phyloP scores from a whole-genome alignment of 73 alveolate species.

The Uronychia binucleata region DNA sequence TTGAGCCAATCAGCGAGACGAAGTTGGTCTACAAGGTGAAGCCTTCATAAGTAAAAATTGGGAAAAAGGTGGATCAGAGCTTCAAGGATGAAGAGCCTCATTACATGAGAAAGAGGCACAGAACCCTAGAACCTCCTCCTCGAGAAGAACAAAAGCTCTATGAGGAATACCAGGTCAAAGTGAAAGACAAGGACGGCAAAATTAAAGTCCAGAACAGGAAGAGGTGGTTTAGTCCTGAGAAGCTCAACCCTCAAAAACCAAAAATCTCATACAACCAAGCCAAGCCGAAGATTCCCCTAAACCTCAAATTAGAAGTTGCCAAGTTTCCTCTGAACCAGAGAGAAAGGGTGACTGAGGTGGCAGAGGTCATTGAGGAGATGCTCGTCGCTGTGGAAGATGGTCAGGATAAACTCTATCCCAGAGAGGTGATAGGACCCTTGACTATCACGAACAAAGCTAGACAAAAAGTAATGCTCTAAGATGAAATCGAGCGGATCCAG shows the following conservation, averaged over 20 bases:
- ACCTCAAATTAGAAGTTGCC: conserved; percentile 11
- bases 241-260: not conserved
- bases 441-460: conserved; percentile 46
- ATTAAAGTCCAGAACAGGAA: conserved; percentile 1
- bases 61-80: not conserved
- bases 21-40: conserved; percentile 11
- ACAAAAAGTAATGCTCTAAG: not conserved
- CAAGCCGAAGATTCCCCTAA: conserved; percentile 10
- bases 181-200: conserved; percentile 9
- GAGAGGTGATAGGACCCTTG: conserved; percentile 35
- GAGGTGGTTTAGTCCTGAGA: conserved; percentile 2
- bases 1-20: conserved; percentile 28
- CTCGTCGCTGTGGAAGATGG: conserved; percentile 17
- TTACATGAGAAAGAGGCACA: not conserved
- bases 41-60: not conserved
- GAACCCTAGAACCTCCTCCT: conserved; percentile 24
- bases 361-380: conserved; percentile 27
- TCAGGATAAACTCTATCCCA: conserved; percentile 21
- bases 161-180: not conserved
- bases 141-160: not conserved
- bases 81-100: conserved; percentile 9
- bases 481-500: not conserved
- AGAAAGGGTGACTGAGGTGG: conserved; percentile 21
- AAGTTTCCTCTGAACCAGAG: conserved; percentile 26
- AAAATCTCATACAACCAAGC: conserved; percentile 7